These are phyloP conservation scores for Phialocephala subalpina DNA, from an alignment of 2,329 filamentous ascomycete genomes.

Conservation along the genomic window DNA sequence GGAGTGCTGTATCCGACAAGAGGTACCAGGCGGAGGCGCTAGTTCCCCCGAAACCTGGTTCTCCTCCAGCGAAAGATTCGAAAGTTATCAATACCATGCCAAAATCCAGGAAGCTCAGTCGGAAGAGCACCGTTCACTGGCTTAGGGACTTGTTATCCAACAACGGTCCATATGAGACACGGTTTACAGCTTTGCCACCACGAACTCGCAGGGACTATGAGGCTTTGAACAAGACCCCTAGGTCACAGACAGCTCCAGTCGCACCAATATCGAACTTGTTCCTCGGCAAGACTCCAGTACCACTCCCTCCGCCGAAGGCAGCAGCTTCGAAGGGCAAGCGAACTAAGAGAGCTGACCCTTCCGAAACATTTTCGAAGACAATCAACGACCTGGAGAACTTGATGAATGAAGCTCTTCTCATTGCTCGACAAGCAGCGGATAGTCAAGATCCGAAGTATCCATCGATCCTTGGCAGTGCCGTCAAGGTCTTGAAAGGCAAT, in stretches of 20 bases:
- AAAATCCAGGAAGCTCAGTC: conserved; percentile 22
- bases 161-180: conserved; percentile 38
- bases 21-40: conserved; percentile 16
- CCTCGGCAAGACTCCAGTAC: conserved; percentile 23
- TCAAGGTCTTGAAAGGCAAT: conserved; percentile 35
- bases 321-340: conserved; percentile 10
- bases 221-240: conserved; percentile 20
- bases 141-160: conserved; percentile 38
- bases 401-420: conserved; percentile 46
- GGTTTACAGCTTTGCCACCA: conserved; percentile 40
- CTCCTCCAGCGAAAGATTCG: conserved; percentile 13
- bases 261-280: conserved; percentile 29
- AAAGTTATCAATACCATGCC: neutral
- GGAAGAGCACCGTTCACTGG: conserved; percentile 40
- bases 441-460: conserved; percentile 35
- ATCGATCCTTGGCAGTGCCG: conserved; percentile 33
- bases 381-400: conserved; percentile 47
- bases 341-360: conserved; percentile 28
- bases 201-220: conserved; percentile 28
- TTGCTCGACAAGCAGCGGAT: conserved; percentile 46
- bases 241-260: conserved; percentile 23
- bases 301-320: conserved; percentile 13
- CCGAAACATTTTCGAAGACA: conserved; percentile 44
- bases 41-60: neutral
- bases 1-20: conserved; percentile 13